phyloP scores from a whole-genome alignment of 352 stramenopile genomes.

The Blastocystis sp. region DNA sequence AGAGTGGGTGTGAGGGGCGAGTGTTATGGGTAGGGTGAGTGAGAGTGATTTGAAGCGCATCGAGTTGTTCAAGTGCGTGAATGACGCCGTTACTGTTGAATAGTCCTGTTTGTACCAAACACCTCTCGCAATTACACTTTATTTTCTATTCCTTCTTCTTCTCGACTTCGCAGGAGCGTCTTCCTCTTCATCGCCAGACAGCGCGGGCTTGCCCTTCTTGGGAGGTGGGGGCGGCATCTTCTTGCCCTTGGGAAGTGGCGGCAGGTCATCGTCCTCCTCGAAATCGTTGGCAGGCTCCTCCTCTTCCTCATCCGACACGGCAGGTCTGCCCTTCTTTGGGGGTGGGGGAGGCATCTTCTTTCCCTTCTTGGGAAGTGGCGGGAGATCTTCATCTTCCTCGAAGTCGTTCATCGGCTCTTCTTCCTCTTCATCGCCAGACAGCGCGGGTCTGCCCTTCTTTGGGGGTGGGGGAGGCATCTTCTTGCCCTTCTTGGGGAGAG shows the following conservation, averaged over 20 bases:
- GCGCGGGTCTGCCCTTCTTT: not conserved
- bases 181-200: slow-evolving; percentile 1
- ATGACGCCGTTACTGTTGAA: not conserved
- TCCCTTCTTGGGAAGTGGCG: slow-evolving; percentile 27
- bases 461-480: slow-evolving; percentile 22
- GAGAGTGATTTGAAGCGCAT: slow-evolving; percentile 40
- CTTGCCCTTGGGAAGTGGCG: slow-evolving; percentile 24
- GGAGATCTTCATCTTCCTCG: not conserved
- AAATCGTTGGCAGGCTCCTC: slow-evolving; percentile 32
- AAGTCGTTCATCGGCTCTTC: not conserved
- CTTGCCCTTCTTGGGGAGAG: slow-evolving; percentile 42
- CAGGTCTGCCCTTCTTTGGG: slow-evolving; percentile 7
- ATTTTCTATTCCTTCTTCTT: slow-evolving; percentile 54
- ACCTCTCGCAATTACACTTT: not conserved
- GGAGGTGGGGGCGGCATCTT: slow-evolving; percentile 11
- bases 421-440: not conserved
- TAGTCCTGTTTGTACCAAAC: slow-evolving; percentile 16
- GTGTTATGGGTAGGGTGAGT: not conserved
- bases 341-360: slow-evolving; percentile 50
- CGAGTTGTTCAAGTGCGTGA: slow-evolving; percentile 4
- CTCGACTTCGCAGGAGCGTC: slow-evolving; percentile 18
- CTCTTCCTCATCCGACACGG: not conserved
- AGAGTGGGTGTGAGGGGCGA: not conserved
- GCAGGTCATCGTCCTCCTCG: slow-evolving; percentile 45
- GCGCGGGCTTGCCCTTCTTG: slow-evolving; percentile 1